Percentiles rank a stretch among this genome's conserved stretches.
These are phyloP conservation scores for Fistulifera solaris DNA, from an alignment of 108 stramenopile species.

Conservation along the genomic window DNA sequence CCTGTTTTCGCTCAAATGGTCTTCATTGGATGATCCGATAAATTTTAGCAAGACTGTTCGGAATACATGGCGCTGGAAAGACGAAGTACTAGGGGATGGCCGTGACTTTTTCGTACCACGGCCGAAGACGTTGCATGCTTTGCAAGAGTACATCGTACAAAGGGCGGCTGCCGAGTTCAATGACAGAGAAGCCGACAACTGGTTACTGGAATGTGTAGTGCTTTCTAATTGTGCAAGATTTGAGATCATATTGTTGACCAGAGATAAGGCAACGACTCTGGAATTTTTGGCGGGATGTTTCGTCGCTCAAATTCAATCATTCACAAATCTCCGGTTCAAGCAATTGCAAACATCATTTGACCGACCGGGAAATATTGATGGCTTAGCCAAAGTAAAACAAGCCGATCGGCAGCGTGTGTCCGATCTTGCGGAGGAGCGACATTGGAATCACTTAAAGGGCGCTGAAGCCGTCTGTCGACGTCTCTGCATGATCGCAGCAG, in stretches of 20 bases:
- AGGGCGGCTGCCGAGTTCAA: constrained; percentile 15
- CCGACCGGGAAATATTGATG: background rate
- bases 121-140: constrained; percentile 49
- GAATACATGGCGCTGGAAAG: constrained; percentile 75
- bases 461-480: constrained; percentile 19
- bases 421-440: background rate
- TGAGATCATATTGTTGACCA: constrained; percentile 31
- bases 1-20: background rate
- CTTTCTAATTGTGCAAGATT: constrained; percentile 74
- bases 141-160: constrained; percentile 22
- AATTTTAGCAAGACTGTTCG: constrained; percentile 24
- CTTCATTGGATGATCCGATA: background rate
- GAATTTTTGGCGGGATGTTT: background rate
- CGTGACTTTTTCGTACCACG: constrained; percentile 72
- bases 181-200: constrained; percentile 3
- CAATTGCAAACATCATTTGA: background rate
- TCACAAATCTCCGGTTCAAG: background rate
- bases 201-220: constrained; percentile 39
- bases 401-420: constrained; percentile 6
- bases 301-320: background rate
- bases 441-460: constrained; percentile 10
- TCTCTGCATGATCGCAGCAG: constrained; percentile 42
- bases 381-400: background rate
- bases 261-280: background rate
- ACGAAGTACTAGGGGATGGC: constrained; percentile 63